Percentiles rank a stretch among this genome's conserved stretches.
Evolutionary conservation across 768 basidiomycete genomes (phyloP).

Genomic region (Rubroboletus pulcherrimus): DNA sequence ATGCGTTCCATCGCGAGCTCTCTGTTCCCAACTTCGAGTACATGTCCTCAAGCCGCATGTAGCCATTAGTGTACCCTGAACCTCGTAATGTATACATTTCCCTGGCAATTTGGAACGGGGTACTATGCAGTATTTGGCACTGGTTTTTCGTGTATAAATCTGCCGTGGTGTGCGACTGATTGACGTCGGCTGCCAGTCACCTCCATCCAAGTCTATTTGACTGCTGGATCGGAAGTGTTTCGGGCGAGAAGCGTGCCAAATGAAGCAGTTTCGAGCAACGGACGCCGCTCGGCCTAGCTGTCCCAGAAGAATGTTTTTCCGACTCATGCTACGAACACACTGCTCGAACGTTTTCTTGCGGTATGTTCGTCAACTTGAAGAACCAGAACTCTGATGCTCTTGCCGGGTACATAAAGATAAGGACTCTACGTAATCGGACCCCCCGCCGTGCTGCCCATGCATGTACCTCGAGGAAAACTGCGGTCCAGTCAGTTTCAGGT

Average conservation of each 20-base stretch:
- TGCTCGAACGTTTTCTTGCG: background rate
- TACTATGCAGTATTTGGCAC: background rate
- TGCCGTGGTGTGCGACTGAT: no score
- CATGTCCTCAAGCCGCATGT: conserved; percentile 1
- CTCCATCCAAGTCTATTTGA: background rate
- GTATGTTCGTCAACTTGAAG: no score
- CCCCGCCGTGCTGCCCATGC: no score
- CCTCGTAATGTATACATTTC: conserved; percentile 3
- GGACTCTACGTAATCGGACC: background rate
- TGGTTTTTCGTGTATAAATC: background rate
- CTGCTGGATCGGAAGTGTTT: background rate
- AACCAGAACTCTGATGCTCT: no score
- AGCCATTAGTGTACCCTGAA: conserved; percentile 9
- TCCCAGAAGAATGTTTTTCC: no score
- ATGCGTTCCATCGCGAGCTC: background rate
- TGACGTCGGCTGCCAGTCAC: background rate
- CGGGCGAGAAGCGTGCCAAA: background rate
- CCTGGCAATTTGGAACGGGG: background rate
- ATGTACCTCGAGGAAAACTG: background rate
- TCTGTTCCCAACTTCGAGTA: background rate
- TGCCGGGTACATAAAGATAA: conserved; percentile 10
- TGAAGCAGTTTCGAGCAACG: background rate
- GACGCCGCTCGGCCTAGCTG: background rate
- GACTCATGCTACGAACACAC: background rate
- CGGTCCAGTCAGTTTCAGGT: background rate